These are phyloP conservation scores for Irpex lacteus DNA, from an alignment of 1,284 basidiomycete species.

Conservation along the genomic window DNA sequence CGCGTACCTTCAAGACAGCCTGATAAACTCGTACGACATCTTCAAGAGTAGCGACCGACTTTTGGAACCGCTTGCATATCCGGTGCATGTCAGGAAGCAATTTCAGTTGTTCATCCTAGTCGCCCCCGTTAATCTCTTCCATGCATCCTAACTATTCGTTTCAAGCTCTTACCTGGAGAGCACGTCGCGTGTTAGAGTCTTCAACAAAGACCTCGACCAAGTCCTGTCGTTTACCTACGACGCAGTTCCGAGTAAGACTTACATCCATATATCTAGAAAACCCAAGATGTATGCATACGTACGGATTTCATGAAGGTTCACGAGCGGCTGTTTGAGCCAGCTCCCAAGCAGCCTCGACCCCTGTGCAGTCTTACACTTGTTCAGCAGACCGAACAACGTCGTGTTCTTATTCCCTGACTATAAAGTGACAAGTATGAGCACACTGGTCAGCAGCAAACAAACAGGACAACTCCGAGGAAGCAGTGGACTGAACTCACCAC, in stretches of 20 bases:
- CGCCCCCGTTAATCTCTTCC: not conserved
- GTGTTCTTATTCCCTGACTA: constrained; percentile 73
- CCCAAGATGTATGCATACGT: constrained; percentile 32
- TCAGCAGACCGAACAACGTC: constrained; percentile 87
- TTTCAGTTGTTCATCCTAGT: constrained; percentile 82
- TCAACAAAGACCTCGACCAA: constrained; percentile 88
- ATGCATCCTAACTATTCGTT: not conserved
- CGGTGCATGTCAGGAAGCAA: constrained; percentile 94
- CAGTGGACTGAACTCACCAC: constrained; percentile 18
- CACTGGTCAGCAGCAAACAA: too few species aligned
- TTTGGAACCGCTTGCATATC: constrained; percentile 91
- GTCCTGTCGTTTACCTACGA: constrained; percentile 75
- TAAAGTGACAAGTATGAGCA: too few species aligned
- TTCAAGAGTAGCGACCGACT: constrained; percentile 81
- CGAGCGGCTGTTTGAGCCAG: constrained; percentile 96
- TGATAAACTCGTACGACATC: constrained; percentile 98
- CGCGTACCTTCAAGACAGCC: constrained; percentile 62
- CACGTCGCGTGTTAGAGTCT: constrained; percentile 70
- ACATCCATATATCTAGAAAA: not conserved
- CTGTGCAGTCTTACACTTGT: constrained; percentile 96
- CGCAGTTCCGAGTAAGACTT: constrained; percentile 1
- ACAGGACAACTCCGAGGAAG: too few species aligned
- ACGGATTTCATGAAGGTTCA: constrained; percentile 94
- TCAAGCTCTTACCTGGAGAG: constrained; percentile 59
- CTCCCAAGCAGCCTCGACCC: constrained; percentile 88